These are phyloP conservation scores for Cladophialophora bantiana DNA, from an alignment of 2,329 filamentous ascomycete genomes.

Conservation along the genomic window DNA sequence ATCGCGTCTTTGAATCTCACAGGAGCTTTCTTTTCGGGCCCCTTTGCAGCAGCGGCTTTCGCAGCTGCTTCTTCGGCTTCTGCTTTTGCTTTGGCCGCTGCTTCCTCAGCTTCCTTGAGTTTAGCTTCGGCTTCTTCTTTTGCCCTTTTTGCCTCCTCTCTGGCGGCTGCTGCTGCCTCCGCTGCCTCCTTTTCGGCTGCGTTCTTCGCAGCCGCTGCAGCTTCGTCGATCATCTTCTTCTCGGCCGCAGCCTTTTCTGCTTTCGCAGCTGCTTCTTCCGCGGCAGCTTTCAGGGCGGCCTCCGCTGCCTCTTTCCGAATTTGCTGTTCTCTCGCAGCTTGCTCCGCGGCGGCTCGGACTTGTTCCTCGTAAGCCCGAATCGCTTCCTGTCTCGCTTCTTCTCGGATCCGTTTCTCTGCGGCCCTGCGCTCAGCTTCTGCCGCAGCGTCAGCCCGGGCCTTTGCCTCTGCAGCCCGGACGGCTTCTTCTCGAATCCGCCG, in stretches of 20 bases:
- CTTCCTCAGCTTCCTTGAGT: constrained; percentile 44
- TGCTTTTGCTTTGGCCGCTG: constrained; percentile 43
- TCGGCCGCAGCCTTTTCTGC: constrained; percentile 50
- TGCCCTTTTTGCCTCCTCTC: constrained; percentile 42
- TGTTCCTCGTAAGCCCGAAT: constrained; percentile 37
- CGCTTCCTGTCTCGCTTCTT: constrained; percentile 37
- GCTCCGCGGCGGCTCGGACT: constrained; percentile 35
- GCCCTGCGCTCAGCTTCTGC: constrained; percentile 52
- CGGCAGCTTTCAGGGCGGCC: constrained; percentile 55
- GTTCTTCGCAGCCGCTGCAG: constrained; percentile 48
- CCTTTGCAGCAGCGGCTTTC: constrained; percentile 46
- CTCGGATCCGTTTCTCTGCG: constrained; percentile 45
- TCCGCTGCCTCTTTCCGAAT: constrained; percentile 49
- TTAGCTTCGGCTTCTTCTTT: constrained; percentile 47
- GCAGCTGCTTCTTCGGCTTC: constrained; percentile 43
- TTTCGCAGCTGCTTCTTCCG: constrained; percentile 55
- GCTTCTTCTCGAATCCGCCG: constrained; percentile 45
- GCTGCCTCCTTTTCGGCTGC: constrained; percentile 48
- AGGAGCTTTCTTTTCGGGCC: constrained; percentile 70
- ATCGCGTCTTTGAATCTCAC: constrained; percentile 93
- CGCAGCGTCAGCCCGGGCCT: constrained; percentile 38
- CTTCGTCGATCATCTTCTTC: constrained; percentile 48
- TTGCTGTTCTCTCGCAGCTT: constrained; percentile 38
- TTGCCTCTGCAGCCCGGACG: constrained; percentile 36
- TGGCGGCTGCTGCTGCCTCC: constrained; percentile 45